Evolutionary conservation across 768 basidiomycete species (phyloP).

Genomic region (Strobilomyces echinocephalus): DNA sequence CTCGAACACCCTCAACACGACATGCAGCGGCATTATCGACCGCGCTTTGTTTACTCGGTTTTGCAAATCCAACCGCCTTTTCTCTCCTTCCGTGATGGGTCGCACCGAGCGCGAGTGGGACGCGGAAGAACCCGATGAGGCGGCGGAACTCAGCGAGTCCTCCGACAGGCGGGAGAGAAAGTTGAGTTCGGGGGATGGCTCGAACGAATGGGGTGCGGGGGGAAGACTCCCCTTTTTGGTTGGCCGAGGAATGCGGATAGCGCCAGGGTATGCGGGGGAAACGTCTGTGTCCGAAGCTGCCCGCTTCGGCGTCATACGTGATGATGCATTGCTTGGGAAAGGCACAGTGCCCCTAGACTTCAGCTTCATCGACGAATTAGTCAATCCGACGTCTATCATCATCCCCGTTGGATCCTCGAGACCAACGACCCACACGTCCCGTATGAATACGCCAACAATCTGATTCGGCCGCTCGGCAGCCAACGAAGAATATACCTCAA

Average conservation of each 20-base stretch:
- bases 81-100: slow-evolving; percentile 48
- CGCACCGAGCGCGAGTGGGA: slow-evolving; percentile 18
- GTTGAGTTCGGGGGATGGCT: slow-evolving; percentile 10
- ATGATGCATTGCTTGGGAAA: background rate
- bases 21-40: slow-evolving; percentile 49
- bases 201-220: slow-evolving; percentile 9
- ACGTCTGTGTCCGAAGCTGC: slow-evolving; percentile 20
- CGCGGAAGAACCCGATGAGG: slow-evolving; percentile 18
- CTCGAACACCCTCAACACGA: slow-evolving; percentile 63
- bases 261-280: background rate
- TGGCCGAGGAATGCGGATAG: slow-evolving; percentile 15
- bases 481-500: slow-evolving; percentile 81
- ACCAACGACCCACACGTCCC: slow-evolving; percentile 53
- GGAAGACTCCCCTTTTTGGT: slow-evolving; percentile 11
- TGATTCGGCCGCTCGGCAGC: slow-evolving; percentile 66
- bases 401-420: slow-evolving; percentile 65
- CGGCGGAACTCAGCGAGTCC: slow-evolving; percentile 24
- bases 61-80: slow-evolving; percentile 56
- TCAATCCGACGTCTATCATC: background rate
- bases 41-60: slow-evolving; percentile 59
- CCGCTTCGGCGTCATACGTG: slow-evolving; percentile 12
- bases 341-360: slow-evolving; percentile 8
- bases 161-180: slow-evolving; percentile 14
- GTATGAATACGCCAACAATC: slow-evolving; percentile 76
- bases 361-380: slow-evolving; percentile 2